A percentile compares a stretch with the other conserved stretches of the same genome.
These are phyloP conservation scores for Fusarium devonianum DNA, from an alignment of 2,329 filamentous ascomycete species.

Conservation along the genomic window DNA sequence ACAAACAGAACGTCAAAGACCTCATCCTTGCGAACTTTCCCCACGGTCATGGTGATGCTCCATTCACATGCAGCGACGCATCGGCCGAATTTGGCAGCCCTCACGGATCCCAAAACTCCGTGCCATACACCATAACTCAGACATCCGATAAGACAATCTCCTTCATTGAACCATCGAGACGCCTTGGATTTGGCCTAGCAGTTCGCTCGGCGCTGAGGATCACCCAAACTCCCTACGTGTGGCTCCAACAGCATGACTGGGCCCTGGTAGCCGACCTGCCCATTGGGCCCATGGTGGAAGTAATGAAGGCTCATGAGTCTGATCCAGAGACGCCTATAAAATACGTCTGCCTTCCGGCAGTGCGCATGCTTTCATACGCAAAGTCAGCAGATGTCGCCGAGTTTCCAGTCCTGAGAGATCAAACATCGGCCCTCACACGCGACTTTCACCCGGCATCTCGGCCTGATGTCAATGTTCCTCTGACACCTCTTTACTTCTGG, in stretches of 20 bases:
- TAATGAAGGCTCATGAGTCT: conserved; percentile 52
- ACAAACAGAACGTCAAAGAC: conserved; percentile 57
- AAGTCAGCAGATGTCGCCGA: conserved; percentile 53
- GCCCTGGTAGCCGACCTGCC: conserved; percentile 55
- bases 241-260: conserved; percentile 67
- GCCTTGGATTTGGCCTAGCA: conserved; percentile 61
- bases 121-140: conserved; percentile 47
- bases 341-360: conserved; percentile 61
- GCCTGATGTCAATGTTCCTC: conserved; percentile 45
- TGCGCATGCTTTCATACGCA: conserved; percentile 61
- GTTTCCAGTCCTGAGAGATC: conserved; percentile 51
- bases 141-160: conserved; percentile 49
- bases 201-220: conserved; percentile 59
- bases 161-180: conserved; percentile 57
- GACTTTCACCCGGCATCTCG: conserved; percentile 44
- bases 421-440: conserved; percentile 53
- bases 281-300: conserved; percentile 51
- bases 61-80: conserved; percentile 30
- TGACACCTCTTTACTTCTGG: conserved; percentile 66
- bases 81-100: conserved; percentile 58
- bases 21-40: conserved; percentile 43
- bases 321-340: conserved; percentile 50
- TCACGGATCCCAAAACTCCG: conserved; percentile 43
- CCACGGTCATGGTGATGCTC: background rate
- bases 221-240: conserved; percentile 59